Base-by-base conservation (phyloP, 495 filamentous ascomycete species). In the Pyrenula aspistea region DNA sequence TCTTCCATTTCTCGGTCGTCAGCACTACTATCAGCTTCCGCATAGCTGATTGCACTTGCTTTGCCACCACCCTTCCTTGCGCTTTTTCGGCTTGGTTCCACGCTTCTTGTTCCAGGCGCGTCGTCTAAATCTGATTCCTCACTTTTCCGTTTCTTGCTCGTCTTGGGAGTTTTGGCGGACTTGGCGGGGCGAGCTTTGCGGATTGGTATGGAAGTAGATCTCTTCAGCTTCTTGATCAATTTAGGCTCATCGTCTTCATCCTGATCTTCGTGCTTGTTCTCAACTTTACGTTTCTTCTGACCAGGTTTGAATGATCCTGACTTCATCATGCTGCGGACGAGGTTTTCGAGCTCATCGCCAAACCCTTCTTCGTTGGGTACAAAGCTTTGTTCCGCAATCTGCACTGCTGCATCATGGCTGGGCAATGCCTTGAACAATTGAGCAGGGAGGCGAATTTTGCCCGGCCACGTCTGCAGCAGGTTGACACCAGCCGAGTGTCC, bases 381-480 rank as follows among this genome's bases (percentile, higher is more conserved):
- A 66, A 84, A 95, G 56, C 84, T 83, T 73, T 85, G 93, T 63
- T 87, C 83, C 1, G 91, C 88, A 57, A 95, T 86, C 57, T 84
- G 78, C 61, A 92, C 87, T 2, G 91, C 90, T 58, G 85, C 82
- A 23, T 84, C 79, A 61, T 93, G 89, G 62, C 80, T 87, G 48
- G 78, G 71, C 62, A 97, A 80, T 0, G 82, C 75, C 0, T 75
- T 76, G 67, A 92, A 99, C 22, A 97, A 77, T 3, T 83, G 84
- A 25, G 77, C 74, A 1, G 93, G 91, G 52, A 96, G 72, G 2
- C 85, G 82, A 59, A 93, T 76, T 67, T 95, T 95, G 15, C 79
- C 83, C 0, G 91, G 84, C 66, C 86, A 92, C 2, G 85, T 85
- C 62, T 91, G 85, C 60, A 97, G 83, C 48, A 74, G 79, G 60